phyloP scores from a whole-genome alignment of 2,329 filamentous ascomycete species.

The Truncatella angustata region DNA sequence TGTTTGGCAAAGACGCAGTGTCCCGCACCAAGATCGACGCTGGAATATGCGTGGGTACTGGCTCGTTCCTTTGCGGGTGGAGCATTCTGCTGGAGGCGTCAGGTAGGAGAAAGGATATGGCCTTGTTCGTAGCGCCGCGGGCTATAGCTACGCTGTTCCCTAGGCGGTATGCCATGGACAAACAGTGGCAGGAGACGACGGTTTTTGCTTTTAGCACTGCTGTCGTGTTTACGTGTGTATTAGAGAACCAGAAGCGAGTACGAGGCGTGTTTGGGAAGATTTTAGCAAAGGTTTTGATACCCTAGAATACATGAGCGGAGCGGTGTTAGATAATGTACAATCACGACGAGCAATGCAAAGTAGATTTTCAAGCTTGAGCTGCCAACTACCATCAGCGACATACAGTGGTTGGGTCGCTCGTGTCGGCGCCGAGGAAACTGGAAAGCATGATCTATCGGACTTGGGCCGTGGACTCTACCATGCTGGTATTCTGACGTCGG shows the following conservation, averaged over 20 bases:
- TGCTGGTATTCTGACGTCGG: too few species aligned
- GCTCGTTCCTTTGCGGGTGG: constrained; percentile 77
- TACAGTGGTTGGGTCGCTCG: too few species aligned
- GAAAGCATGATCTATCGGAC: too few species aligned
- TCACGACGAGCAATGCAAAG: too few species aligned
- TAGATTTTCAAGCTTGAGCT: too few species aligned
- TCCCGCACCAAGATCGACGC: constrained; percentile 53
- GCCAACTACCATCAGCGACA: too few species aligned
- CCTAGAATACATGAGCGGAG: too few species aligned
- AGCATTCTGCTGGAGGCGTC: constrained; percentile 72
- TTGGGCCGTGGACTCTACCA: too few species aligned
- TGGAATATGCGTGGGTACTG: constrained; percentile 67
- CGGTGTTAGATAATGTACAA: too few species aligned
- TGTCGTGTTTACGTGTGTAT: constrained; percentile 65
- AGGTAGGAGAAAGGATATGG: constrained; percentile 68
- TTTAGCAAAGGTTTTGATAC: constrained; percentile 47
- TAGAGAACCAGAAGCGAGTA: constrained; percentile 61
- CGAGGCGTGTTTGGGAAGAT: constrained; percentile 67
- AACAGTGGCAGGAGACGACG: constrained; percentile 66
- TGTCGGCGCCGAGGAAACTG: too few species aligned
- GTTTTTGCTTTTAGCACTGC: constrained; percentile 68
- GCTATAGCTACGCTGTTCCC: constrained; percentile 75
- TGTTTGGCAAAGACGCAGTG: constrained; percentile 55
- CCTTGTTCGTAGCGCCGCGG: constrained; percentile 76
- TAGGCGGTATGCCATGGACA: constrained; percentile 59